Percentiles rank a stretch among this genome's conserved stretches.
Evolutionary conservation across 495 filamentous ascomycete genomes (phyloP).

Genomic region (Xylaria longipes): DNA sequence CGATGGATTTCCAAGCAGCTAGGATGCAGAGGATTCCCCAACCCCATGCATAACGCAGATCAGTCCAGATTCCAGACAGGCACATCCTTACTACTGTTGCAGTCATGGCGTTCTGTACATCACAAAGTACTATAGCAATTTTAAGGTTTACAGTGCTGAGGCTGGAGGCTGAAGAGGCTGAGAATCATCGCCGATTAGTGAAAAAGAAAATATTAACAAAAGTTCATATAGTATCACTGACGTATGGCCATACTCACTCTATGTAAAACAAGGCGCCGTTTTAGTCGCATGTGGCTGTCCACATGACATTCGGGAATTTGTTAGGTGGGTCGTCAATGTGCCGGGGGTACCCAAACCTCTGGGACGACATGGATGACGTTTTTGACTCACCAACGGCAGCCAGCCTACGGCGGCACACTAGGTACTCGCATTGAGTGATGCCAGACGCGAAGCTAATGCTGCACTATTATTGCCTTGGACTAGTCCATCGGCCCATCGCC

Average conservation of each 20-base stretch:
- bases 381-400: not conserved
- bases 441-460: not conserved
- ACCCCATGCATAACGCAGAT: not conserved
- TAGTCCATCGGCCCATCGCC: not conserved
- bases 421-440: not conserved
- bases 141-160: not conserved
- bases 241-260: not conserved
- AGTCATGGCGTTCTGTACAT: not conserved
- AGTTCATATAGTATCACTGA: not conserved
- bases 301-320: constrained; percentile 11
- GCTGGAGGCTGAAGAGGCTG: not conserved
- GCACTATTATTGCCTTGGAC: not conserved
- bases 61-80: not conserved
- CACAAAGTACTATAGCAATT: not conserved
- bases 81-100: not conserved
- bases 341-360: constrained; percentile 7
- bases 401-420: not conserved
- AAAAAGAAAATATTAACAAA: constrained; percentile 2
- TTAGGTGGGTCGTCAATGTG: not conserved
- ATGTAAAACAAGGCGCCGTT: not conserved
- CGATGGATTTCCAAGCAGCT: not conserved
- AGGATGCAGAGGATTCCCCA: not conserved
- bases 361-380: constrained; percentile 1
- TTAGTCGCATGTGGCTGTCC: not conserved
- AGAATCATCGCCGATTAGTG: not conserved